Percentiles rank a stretch among this genome's conserved stretches.
These are phyloP conservation scores for Cyclotella cryptica DNA, from an alignment of 108 stramenopile species.

Conservation along the genomic window DNA sequence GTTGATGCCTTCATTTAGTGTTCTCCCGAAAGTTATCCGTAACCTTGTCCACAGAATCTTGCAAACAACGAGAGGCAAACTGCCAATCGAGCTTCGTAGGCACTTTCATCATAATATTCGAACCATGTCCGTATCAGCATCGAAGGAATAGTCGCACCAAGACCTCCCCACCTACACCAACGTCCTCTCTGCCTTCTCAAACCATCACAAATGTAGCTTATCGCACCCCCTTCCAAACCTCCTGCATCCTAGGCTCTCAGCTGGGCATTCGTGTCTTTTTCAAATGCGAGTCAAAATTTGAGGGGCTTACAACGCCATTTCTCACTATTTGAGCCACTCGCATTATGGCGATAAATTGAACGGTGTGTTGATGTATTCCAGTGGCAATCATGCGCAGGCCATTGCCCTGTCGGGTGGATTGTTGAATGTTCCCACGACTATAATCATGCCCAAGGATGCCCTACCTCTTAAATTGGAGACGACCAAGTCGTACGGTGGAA, in stretches of 20 bases:
- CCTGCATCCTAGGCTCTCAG: slow-evolving; percentile 36
- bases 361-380: slow-evolving; percentile 50
- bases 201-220: slow-evolving; percentile 32
- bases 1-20: too few species aligned
- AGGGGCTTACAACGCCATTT: slow-evolving; percentile 41
- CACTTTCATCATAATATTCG: too few species aligned
- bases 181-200: slow-evolving; percentile 30
- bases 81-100: too few species aligned
- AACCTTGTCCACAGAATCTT: too few species aligned
- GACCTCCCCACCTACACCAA: slow-evolving; percentile 51
- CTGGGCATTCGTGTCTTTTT: slow-evolving; percentile 36
- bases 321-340: slow-evolving; percentile 30
- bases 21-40: too few species aligned
- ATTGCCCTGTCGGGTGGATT: slow-evolving; percentile 47
- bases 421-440: too few species aligned
- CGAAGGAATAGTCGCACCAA: not conserved
- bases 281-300: slow-evolving; percentile 57
- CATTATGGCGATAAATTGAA: slow-evolving; percentile 9
- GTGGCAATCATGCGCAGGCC: slow-evolving; percentile 55
- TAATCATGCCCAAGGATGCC: slow-evolving; percentile 56
- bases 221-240: slow-evolving; percentile 47
- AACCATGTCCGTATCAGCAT: too few species aligned
- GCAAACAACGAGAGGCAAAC: too few species aligned
- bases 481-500: too few species aligned
- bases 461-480: too few species aligned